These are phyloP conservation scores for Phytophthora fragariaefolia DNA, from an alignment of 352 stramenopile species.

Conservation along the genomic window DNA sequence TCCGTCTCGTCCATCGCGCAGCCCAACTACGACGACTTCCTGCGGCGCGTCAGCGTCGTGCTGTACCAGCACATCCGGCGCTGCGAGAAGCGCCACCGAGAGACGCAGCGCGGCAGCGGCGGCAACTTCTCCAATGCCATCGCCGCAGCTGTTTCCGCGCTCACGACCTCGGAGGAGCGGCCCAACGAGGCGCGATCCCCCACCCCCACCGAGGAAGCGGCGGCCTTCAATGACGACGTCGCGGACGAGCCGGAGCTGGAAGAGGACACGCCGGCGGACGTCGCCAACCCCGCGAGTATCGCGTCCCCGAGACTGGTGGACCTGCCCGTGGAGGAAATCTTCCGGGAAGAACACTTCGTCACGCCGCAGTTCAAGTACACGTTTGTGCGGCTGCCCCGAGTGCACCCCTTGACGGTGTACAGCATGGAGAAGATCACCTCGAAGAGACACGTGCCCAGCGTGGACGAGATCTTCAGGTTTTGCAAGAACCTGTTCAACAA, in stretches of 20 bases:
- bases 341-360: constrained; percentile 90
- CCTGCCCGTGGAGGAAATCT: constrained; percentile 81
- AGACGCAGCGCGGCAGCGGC: constrained; percentile 52
- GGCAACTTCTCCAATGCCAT: constrained; percentile 27
- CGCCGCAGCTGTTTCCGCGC: constrained; percentile 29
- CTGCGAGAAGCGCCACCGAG: constrained; percentile 81
- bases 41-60: constrained; percentile 89
- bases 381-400: constrained; percentile 74
- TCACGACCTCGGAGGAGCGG: constrained; percentile 25
- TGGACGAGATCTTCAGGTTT: constrained; percentile 94
- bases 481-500: constrained; percentile 97
- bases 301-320: constrained; percentile 70
- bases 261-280: constrained; percentile 23
- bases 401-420: constrained; percentile 82
- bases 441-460: constrained; percentile 84
- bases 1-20: constrained; percentile 85
- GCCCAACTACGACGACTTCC: constrained; percentile 92
- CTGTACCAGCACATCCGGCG: constrained; percentile 90
- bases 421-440: constrained; percentile 86
- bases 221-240: constrained; percentile 12
- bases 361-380: constrained; percentile 91
- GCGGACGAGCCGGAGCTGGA: constrained; percentile 15
- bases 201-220: constrained; percentile 15
- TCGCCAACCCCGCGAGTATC: constrained; percentile 47
- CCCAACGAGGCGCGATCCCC: constrained; percentile 32